These are phyloP conservation scores for Myochromella boudieri DNA, from an alignment of 768 basidiomycete species.

Conservation along the genomic window DNA sequence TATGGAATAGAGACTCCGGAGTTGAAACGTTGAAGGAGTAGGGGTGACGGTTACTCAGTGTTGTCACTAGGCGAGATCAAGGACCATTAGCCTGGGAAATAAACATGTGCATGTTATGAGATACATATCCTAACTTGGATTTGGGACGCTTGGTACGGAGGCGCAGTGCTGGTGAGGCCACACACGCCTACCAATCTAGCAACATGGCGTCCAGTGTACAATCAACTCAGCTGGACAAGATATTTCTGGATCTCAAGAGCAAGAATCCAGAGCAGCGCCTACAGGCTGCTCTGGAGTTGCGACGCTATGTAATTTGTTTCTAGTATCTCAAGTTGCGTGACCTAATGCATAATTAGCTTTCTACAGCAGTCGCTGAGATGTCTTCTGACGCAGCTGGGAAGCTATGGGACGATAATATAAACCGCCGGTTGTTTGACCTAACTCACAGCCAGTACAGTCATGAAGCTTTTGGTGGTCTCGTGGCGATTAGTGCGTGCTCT, in stretches of 20 bases:
- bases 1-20: too few species aligned
- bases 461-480: conserved; percentile 84
- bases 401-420: conserved; percentile 86
- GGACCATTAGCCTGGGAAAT: too few species aligned
- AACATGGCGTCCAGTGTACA: conserved; percentile 68
- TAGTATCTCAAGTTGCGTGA: conserved; percentile 2
- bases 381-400: conserved; percentile 78
- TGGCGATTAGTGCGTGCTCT: conserved; percentile 73
- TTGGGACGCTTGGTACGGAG: too few species aligned
- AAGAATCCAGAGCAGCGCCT: conserved; percentile 63
- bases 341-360: conserved; percentile 48
- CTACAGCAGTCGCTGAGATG: conserved; percentile 74
- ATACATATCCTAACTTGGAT: too few species aligned
- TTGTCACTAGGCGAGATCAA: too few species aligned
- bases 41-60: too few species aligned
- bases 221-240: conserved; percentile 59
- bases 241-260: conserved; percentile 67
- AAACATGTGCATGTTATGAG: too few species aligned
- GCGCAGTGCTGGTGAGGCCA: too few species aligned
- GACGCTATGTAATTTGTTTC: conserved; percentile 62
- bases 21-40: too few species aligned
- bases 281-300: conserved; percentile 69
- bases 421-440: conserved; percentile 74
- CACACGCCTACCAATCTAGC: too few species aligned
- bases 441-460: conserved; percentile 76